Base-by-base conservation (phyloP, 306 rosid species). In the Carpinus viminea region DNA sequence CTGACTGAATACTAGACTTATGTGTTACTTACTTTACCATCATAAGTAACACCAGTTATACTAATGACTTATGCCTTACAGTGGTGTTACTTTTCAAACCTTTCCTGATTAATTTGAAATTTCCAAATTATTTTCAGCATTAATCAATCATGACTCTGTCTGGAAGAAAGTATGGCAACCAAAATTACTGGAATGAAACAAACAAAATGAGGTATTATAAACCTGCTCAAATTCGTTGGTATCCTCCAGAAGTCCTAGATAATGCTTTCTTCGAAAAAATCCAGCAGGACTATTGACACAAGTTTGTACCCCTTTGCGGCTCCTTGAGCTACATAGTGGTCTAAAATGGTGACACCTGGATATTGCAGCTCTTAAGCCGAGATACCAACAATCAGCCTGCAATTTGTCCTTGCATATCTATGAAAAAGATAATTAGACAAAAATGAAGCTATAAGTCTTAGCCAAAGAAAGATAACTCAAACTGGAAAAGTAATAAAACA, bases 201-300 rank as follows among this genome's bases (percentile, higher is more conserved):
- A 1, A 69, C 20, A n/a, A 53, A 26, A 21, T 48, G 24, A 18
- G 77, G 78, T 56, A 38, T 70, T 54, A 20, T 74, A 81, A 87
- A 93, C 98, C 98, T 93, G 90, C n/a, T 89, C 78, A 79, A 86
- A 82, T 56, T 91, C 89, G 68, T 81, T 24, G 52, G 79, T 72
- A 28, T 88, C 92, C 47, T 93, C 97, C 18, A 88, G 74, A 83
- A 91, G 91, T 76, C 98, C 98, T 31, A 93, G 93, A 83, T 90
- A 89, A 81, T 87, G 75, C 87, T 90, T 93, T 86, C 98, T 85
- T 51, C 97, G 74, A 4, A 91, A 75, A 74, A 91, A 82, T 50
- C 98, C 97, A 41, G 95, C 92, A 2, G 98, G 97, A 80, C 98
- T 93, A 73, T 85, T 93, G 46, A 83, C 88, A 87, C 98, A 93